Conservation (phyloP, 805 yeast species). For the Yamadazyma phyllophila region DNA sequence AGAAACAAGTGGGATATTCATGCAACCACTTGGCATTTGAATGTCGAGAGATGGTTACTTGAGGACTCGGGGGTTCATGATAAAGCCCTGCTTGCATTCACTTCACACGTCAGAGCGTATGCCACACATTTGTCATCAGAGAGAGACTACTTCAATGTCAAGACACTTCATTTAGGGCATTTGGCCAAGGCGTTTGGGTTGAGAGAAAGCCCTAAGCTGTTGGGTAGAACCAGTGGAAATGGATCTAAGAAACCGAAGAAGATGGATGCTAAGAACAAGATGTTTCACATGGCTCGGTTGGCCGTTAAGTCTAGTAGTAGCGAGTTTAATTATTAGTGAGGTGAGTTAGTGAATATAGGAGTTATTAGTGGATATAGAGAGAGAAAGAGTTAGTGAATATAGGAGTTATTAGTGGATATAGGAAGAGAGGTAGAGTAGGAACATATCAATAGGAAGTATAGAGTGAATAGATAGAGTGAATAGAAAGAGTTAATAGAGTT, state of each 20-base stretch:
- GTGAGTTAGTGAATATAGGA: too few species aligned
- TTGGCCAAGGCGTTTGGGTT: slow-evolving; percentile 92
- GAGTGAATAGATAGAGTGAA: too few species aligned
- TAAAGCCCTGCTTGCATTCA: slow-evolving; percentile 75
- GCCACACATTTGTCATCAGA: slow-evolving; percentile 89
- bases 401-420: too few species aligned
- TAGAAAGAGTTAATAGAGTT: too few species aligned
- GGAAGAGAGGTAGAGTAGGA: too few species aligned
- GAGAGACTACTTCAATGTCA: slow-evolving; percentile 76
- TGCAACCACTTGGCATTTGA: slow-evolving; percentile 95
- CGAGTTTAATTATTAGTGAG: slow-evolving; percentile 72
- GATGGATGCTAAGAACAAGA: slow-evolving; percentile 67
- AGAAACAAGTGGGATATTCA: slow-evolving; percentile 78
- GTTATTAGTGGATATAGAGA: too few species aligned
- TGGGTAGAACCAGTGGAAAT: slow-evolving; percentile 41
- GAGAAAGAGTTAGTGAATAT: too few species aligned
- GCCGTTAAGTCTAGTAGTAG: slow-evolving; percentile 61
- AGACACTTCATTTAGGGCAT: slow-evolving; percentile 87
- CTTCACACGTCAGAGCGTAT: slow-evolving; percentile 90
- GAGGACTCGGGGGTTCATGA: slow-evolving; percentile 61
- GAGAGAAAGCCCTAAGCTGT: slow-evolving; percentile 87
- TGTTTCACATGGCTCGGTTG: slow-evolving; percentile 73
- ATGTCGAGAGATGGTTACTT: slow-evolving; percentile 83
- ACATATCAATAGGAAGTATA: too few species aligned
- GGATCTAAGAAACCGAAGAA: slow-evolving; percentile 37